Evolutionary conservation across 768 basidiomycete species (phyloP), one percentile per base, ranked within the genome.

Genomic region (Boletellus emodensis): DNA sequence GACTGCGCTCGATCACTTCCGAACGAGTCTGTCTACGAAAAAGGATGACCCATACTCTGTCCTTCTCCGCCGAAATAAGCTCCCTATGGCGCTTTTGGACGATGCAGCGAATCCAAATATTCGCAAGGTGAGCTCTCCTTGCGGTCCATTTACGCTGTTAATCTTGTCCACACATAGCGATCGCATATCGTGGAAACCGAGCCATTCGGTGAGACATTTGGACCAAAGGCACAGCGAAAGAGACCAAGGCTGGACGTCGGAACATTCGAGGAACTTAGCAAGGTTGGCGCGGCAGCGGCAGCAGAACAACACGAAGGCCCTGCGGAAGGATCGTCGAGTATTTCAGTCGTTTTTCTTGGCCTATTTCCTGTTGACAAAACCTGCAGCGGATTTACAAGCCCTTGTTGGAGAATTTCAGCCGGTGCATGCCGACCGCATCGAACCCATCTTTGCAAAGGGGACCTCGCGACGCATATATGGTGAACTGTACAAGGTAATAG

Each of bases 401-500:
- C 22, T 56, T 9, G 20, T 39, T 1, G 71, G 72, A 1, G 80
- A 80, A 50, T 73, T 75, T 47, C 75, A 76, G 35, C 62, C 65
- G 46, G 86, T 84, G 0, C 85, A 91, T 55, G 86, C 88, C 1
- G 87, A 90, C 61, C 79, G 81, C 60, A 84, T 85, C 59, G 94
- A 95, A 59, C 92, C 94, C 10, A 92, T 95, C 51, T 96, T 93
- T 62, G 82, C 87, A 44, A 98, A 98, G 69, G 95, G 95, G 34
- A 97, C 94, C 1, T 95, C 93, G 11, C 79, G 88, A 33, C 85
- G 95, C 18, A 99, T 99, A 53, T 98, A 96, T 71, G 94, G 94
- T 52, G 95, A 99, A 68, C 75, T 98, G 7, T 98, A 99, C 80
- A 99, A 99, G 70, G 95, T 99, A 57, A 93, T 99, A 63, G 96